Conservation (phyloP, 2,329 filamentous ascomycete genomes). For the Trichoderma sp. region DNA sequence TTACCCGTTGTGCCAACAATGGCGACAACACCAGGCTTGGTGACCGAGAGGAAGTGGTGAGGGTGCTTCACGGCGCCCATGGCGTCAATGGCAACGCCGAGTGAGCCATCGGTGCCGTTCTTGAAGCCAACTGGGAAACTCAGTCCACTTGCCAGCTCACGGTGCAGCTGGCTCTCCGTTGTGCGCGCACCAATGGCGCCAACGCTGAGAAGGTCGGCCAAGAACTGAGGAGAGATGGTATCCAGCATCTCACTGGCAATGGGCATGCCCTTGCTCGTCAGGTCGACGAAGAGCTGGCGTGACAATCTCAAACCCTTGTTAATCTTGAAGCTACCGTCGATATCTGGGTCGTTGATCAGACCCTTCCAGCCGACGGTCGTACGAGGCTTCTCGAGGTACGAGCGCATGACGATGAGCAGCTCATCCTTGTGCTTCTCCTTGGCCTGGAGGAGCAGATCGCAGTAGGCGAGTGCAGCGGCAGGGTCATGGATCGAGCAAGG, state of each 20-base stretch:
- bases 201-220: conserved; percentile 86
- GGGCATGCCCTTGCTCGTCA: conserved; percentile 90
- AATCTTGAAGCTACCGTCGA: conserved; percentile 98
- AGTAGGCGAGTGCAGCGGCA: conserved; percentile 86
- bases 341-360: conserved; percentile 96
- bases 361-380: conserved; percentile 99
- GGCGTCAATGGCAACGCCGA: conserved; percentile 89
- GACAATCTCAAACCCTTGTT: conserved; percentile 91
- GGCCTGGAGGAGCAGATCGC: conserved; percentile 73
- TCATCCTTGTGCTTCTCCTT: conserved; percentile 88
- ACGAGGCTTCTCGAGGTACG: conserved; percentile 96
- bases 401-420: conserved; percentile 93
- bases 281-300: conserved; percentile 86
- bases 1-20: conserved; percentile 95
- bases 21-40: conserved; percentile 90
- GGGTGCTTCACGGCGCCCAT: conserved; percentile 89
- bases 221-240: conserved; percentile 95
- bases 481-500: conserved; percentile 98
- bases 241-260: conserved; percentile 97
- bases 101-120: conserved; percentile 92
- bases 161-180: conserved; percentile 92
- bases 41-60: conserved; percentile 96
- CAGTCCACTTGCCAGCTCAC: conserved; percentile 88
- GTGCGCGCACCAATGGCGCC: conserved; percentile 95
- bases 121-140: conserved; percentile 99